Base-by-base conservation (phyloP, 164 flowering plant species). In the Vitis rotundifolia region DNA sequence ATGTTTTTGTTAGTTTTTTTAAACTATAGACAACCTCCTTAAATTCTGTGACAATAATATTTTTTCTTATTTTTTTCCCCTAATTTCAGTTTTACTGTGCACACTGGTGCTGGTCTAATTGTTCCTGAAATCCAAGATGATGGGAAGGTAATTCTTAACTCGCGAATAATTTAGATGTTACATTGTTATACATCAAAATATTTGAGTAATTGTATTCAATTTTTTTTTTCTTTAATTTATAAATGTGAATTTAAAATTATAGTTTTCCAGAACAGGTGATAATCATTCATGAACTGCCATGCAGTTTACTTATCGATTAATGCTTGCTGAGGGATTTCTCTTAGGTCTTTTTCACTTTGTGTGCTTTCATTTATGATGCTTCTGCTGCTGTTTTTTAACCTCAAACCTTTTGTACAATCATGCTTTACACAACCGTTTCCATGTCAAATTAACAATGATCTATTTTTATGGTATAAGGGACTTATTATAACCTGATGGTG, bases 51-150 rank as follows among this genome's bases (percentile, higher is more conserved):
- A 8, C 54, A 15, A 28, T 44, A 22, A 59, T 22, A 7, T 52
- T 51, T n/a, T 7, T 50, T 29, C 56, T 18, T 19, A 49, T 9
- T 12, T 13, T 58, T 69, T 47, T 15, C 19, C 31, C 62, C 22
- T 15, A 9, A 49, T 44, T 61, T 79, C 90, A 96, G 99, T 78
- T 96, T 92, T 73, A 93, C 88, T 3, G 67, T 96, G 28, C 95
- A 93, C 71, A 96, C 99, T 74, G 97, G 98, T 75, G 99, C 98
- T 67, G 99, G 99, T 69, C 76, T 96, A 15, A 96, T 96, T 80
- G 85, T 96, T 72, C 97, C 97, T 61, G 93, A 91, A 79, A 82
- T 96, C 55, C 91, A 85, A 82, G 91, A 89, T 55, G 91, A 93
- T 82, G 97, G 95, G 62, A 74, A 85, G 95, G 99, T 92, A 80